Conservation (phyloP, 495 filamentous ascomycete species). For the Penicillium ochrochloron region DNA sequence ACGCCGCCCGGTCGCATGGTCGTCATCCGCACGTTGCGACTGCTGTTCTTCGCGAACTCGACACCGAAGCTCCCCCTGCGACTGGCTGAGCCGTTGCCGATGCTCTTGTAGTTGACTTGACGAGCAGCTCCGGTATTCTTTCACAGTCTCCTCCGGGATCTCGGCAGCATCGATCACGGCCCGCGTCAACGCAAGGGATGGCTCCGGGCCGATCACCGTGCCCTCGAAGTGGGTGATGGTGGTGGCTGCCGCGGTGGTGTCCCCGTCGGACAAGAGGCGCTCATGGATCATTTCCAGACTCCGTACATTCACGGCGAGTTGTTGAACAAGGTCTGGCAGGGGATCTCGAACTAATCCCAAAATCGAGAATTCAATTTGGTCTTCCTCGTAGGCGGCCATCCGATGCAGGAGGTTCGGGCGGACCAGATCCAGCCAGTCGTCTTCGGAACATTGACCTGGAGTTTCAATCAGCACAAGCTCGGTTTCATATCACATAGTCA, state of each 20-base stretch:
- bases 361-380: constrained; percentile 61
- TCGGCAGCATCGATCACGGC: constrained; percentile 38
- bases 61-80: constrained; percentile 41
- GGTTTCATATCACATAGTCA: neutral
- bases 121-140: constrained; percentile 28
- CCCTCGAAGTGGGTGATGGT: constrained; percentile 18
- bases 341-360: constrained; percentile 60
- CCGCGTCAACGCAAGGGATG: constrained; percentile 39
- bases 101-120: constrained; percentile 32
- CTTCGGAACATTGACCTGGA: constrained; percentile 42
- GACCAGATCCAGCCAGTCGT: constrained; percentile 57
- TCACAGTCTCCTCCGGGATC: constrained; percentile 20
- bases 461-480: neutral
- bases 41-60: constrained; percentile 51
- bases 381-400: constrained; percentile 58
- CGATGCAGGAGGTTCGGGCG: constrained; percentile 52
- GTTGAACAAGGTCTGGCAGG: constrained; percentile 41
- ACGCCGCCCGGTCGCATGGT: constrained; percentile 49
- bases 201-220: constrained; percentile 40
- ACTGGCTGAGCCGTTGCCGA: constrained; percentile 35
- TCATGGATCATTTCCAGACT: constrained; percentile 40
- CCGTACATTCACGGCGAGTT: constrained; percentile 54
- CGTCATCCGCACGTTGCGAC: constrained; percentile 46
- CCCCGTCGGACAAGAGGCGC: constrained; percentile 32
- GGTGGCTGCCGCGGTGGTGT: neutral